A percentile compares a stretch with the other conserved stretches of the same genome.
These are phyloP conservation scores for Fusarium chlamydosporum DNA, from an alignment of 2,329 filamentous ascomycete species.

Conservation along the genomic window DNA sequence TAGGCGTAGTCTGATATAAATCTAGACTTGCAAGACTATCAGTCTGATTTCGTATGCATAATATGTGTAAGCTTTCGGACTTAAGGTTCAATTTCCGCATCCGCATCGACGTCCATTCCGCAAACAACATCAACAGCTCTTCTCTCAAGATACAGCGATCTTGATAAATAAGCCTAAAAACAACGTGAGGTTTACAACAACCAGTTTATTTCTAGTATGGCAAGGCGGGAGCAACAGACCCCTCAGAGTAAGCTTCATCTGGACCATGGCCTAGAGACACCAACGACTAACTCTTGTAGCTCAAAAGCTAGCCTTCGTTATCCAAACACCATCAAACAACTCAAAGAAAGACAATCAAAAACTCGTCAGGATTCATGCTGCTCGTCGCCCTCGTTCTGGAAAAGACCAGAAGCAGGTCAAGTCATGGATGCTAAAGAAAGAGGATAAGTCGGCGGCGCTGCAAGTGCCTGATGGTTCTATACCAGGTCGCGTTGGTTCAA, in stretches of 20 bases:
- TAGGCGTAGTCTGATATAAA: too few relatives aligned
- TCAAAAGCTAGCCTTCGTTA: slow-evolving; percentile 26
- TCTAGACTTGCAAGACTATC: too few relatives aligned
- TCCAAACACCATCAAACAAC: slow-evolving; percentile 3
- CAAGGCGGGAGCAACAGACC: neutral
- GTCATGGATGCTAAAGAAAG: slow-evolving; percentile 36
- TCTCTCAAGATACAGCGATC: too few relatives aligned
- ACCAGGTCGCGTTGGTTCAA: slow-evolving; percentile 31
- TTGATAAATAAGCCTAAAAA: neutral
- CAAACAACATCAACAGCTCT: neutral
- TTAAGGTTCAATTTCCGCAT: neutral
- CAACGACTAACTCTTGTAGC: neutral
- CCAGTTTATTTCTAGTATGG: neutral
- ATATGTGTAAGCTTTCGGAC: neutral
- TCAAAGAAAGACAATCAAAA: slow-evolving; percentile 4
- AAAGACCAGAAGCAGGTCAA: neutral
- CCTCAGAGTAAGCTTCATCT: neutral
- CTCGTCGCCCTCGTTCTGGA: neutral
- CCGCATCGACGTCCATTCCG: neutral
- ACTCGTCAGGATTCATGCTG: slow-evolving; percentile 29
- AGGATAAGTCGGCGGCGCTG: neutral
- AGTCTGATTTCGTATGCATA: neutral
- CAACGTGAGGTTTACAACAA: neutral
- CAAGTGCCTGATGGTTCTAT: slow-evolving; percentile 15
- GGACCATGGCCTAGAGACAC: accelerated